These are phyloP conservation scores for Zanthoxylum bungeanum DNA, from an alignment of 345 rosid genomes.

Conservation along the genomic window DNA sequence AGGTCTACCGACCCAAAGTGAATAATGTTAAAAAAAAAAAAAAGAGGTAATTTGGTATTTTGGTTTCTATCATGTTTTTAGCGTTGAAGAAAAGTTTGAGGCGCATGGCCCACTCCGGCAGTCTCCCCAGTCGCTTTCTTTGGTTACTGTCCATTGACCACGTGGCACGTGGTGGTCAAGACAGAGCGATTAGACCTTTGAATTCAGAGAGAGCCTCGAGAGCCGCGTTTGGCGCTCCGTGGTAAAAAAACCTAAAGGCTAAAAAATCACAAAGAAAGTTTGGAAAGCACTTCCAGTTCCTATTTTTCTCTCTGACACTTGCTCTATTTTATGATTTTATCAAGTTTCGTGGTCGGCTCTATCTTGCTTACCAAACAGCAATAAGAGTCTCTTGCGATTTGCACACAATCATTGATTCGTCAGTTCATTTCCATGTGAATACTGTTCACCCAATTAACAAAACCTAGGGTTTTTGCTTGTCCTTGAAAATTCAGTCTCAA, in stretches of 20 bases:
- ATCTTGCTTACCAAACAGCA: slow-evolving; percentile 6
- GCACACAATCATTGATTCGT: slow-evolving; percentile 30
- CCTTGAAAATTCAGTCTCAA: not conserved
- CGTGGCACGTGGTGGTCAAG: slow-evolving; percentile 34
- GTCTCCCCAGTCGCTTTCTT: no score
- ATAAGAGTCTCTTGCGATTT: not conserved
- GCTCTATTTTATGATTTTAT: not conserved
- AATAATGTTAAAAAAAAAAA: no score
- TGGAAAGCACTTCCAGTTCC: not conserved
- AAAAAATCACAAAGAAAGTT: not conserved
- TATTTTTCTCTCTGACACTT: not conserved
- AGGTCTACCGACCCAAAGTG: no score
- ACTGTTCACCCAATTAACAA: slow-evolving; percentile 26
- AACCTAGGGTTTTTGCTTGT: slow-evolving; percentile 52
- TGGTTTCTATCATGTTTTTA: no score
- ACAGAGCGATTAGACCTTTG: not conserved
- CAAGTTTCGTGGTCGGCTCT: slow-evolving; percentile 16
- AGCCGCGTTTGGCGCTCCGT: slow-evolving; percentile 31
- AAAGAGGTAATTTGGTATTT: no score
- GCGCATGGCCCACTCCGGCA: no score
- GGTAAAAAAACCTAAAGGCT: not conserved
- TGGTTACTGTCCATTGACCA: slow-evolving; percentile 16
- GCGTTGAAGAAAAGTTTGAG: no score
- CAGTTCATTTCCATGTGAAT: slow-evolving; percentile 37
- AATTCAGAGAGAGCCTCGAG: slow-evolving; percentile 4